phyloP scores from a whole-genome alignment of 2,329 filamentous ascomycete species.

The Neofusicoccum sp. region DNA sequence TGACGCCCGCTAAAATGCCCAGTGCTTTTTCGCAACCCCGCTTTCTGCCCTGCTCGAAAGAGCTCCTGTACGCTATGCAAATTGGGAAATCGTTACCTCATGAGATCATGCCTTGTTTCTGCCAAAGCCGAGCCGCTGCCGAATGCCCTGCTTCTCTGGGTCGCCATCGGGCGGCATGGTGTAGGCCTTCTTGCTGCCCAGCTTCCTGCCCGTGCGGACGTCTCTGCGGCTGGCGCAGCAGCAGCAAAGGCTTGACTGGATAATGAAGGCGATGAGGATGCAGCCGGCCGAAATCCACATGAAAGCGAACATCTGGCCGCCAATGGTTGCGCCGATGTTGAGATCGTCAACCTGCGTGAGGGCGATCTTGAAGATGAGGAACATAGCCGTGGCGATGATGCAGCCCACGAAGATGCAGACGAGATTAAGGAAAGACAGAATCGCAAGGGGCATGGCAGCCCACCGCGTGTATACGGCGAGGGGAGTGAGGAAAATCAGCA shows the following conservation, averaged over 20 bases:
- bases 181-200: constrained; percentile 37
- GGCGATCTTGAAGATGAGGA: constrained; percentile 76
- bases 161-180: constrained; percentile 18
- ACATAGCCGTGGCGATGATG: constrained; percentile 80
- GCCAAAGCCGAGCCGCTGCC: constrained; percentile 9
- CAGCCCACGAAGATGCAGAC: constrained; percentile 70
- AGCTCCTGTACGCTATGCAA: neutral
- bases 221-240: constrained; percentile 67
- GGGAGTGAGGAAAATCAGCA: constrained; percentile 69
- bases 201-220: constrained; percentile 52
- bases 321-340: constrained; percentile 74
- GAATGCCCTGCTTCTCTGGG: constrained; percentile 8
- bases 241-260: constrained; percentile 78
- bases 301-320: constrained; percentile 76
- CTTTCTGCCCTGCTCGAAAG: neutral
- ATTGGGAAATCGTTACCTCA: constrained; percentile 14
- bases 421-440: constrained; percentile 69
- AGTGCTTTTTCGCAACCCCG: neutral
- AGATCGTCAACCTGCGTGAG: constrained; percentile 70
- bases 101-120: constrained; percentile 7
- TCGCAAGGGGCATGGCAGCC: constrained; percentile 65
- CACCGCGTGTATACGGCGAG: constrained; percentile 56
- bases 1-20: constrained; percentile 10
- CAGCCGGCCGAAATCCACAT: constrained; percentile 82
- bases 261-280: constrained; percentile 66